Percentiles rank a stretch among this genome's conserved stretches.
These are phyloP conservation scores for Thamnidium elegans DNA, from an alignment of 192 early-diverging fungal species.

Conservation along the genomic window DNA sequence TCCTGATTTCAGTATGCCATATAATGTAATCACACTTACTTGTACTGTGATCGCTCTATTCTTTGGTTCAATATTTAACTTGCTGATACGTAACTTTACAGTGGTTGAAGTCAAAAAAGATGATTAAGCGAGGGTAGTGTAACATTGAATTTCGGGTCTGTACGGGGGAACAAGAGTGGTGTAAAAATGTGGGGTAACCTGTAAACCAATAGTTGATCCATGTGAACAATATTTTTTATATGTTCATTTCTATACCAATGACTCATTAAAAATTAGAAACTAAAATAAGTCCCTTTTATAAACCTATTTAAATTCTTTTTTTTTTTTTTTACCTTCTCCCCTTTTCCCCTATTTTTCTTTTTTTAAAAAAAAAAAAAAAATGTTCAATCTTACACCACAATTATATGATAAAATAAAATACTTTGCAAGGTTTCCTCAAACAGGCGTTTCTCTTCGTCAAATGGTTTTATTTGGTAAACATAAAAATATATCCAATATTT, in stretches of 20 bases:
- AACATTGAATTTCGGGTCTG: constrained; percentile 2
- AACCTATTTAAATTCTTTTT: neutral
- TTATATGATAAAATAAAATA: constrained; percentile 70
- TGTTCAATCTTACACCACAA: constrained; percentile 55
- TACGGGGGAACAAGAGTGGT: neutral
- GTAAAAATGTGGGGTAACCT: constrained; percentile 11
- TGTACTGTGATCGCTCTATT: constrained; percentile 93
- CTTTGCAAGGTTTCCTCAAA: constrained; percentile 85
- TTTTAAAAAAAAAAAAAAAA: neutral
- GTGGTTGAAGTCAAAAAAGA: constrained; percentile 30
- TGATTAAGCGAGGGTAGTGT: neutral
- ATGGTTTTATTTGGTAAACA: constrained; percentile 86
- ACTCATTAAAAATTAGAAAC: too few relatives aligned
- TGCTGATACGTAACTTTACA: constrained; percentile 65
- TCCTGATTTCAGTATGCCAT: constrained; percentile 98
- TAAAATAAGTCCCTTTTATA: neutral
- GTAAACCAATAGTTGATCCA: constrained; percentile 7
- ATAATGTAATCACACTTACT: constrained; percentile 97
- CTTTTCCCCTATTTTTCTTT: neutral
- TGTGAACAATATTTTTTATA: neutral
- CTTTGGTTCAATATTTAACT: constrained; percentile 93
- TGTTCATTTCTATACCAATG: neutral
- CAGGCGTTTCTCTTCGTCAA: constrained; percentile 88
- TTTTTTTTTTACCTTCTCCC: neutral
- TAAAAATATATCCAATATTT: neutral